Evolutionary conservation across 1,284 basidiomycete species (phyloP), one percentile per base, ranked within the genome.

Genomic region (Ganoderma sinense): DNA sequence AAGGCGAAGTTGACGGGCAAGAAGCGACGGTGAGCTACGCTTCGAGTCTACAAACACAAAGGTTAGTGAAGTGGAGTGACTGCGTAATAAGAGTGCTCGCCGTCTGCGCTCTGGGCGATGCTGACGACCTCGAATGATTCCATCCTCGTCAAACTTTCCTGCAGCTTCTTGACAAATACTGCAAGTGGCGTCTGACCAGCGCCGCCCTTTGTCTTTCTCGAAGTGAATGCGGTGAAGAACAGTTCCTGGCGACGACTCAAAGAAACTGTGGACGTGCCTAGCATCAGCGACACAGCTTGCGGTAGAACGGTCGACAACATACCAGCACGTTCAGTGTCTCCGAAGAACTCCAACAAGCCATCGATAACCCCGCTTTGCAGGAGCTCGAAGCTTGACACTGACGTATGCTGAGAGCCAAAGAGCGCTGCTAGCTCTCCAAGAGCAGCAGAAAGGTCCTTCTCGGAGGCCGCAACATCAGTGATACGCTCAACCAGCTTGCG

Each of bases 341-440:
- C 94, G 5, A 95, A 90, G 81, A 96, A 97, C 60, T 89, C 88
- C 66, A 99, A 87, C 55, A 99, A 80, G 2, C 91, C 92, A 74
- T 98, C 96, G 1, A 99, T 93, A 0, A 98, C 87, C 2, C 97
- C 97, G 76, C 96, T 97, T 77, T 98, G 94, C 66, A 98, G 84
- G 53, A 99, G 82, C 83, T 99, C 98, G 75, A 99, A 99, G 81
- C 97, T 98, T 0, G 97, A 98, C 14, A 99, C 90, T 13, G 96
- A 93, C 4, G 87, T 88, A 75, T 90, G 87, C 40, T 88, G 86
- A n/a, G 91, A 91, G 1, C 91, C 84, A 79, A 99, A 97, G 58
- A 97, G 85, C 18, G 87, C 86, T 0, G 94, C 94, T 26, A 99
- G 85, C 71, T 92, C 90, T 67, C 86, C 84, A 31, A 98, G 82